These are phyloP conservation scores for Hymenoscyphus linearis DNA, from an alignment of 2,329 filamentous ascomycete species.

Conservation along the genomic window DNA sequence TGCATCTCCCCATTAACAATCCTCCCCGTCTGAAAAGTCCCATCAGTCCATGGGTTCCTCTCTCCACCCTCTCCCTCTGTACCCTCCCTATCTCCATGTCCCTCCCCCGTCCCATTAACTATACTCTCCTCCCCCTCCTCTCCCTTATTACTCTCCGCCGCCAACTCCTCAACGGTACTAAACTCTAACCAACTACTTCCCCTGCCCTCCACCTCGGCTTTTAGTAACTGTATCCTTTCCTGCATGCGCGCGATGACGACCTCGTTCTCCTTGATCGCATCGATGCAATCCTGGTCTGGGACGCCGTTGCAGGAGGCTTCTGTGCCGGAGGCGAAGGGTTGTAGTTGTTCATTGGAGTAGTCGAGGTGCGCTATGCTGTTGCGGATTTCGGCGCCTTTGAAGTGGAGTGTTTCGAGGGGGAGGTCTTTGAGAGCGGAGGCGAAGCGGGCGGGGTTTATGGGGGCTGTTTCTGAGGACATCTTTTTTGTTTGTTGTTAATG, in stretches of 20 bases:
- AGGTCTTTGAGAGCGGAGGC: conserved; percentile 63
- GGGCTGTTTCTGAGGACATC: conserved; percentile 59
- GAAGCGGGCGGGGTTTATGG: conserved; percentile 60
- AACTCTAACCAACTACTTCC: conserved; percentile 55
- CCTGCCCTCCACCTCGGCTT: conserved; percentile 53
- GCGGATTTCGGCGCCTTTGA: conserved; percentile 70
- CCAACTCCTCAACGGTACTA: conserved; percentile 40
- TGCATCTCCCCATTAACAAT: conserved; percentile 46
- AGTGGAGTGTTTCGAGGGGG: conserved; percentile 56
- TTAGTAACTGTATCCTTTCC: conserved; percentile 58
- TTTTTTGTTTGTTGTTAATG: conserved; percentile 27
- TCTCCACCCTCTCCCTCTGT: conserved; percentile 23
- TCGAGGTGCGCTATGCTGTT: conserved; percentile 71
- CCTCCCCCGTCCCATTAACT: conserved; percentile 22
- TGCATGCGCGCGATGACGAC: conserved; percentile 62
- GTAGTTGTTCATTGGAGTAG: conserved; percentile 67
- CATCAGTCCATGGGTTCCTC: conserved; percentile 50
- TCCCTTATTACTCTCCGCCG: conserved; percentile 35
- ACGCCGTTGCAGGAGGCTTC: conserved; percentile 27
- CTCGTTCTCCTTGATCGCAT: conserved; percentile 69
- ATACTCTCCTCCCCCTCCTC: conserved; percentile 33
- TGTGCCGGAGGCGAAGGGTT: conserved; percentile 54
- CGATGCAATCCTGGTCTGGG: conserved; percentile 65
- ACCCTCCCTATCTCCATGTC: conserved; percentile 17
- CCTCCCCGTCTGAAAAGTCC: conserved; percentile 57